These are phyloP conservation scores for Wickerhamomyces rabaulensis DNA, from an alignment of 805 yeast genomes.

Conservation along the genomic window DNA sequence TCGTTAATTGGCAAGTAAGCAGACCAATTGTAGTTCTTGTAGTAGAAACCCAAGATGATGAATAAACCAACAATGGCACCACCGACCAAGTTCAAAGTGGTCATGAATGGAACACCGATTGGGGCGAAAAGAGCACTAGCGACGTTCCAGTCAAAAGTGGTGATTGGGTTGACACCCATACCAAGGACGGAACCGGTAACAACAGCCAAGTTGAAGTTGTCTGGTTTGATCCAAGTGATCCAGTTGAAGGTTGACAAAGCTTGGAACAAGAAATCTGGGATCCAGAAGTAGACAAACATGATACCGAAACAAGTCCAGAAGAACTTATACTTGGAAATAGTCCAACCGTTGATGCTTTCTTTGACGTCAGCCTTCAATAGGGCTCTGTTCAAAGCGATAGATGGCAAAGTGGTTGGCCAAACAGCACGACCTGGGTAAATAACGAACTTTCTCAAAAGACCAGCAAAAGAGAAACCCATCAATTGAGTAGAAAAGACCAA, in stretches of 20 bases:
- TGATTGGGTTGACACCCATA: slow-evolving; percentile 47
- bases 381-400: slow-evolving; percentile 44
- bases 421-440: slow-evolving; percentile 46
- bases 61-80: slow-evolving; percentile 32
- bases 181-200: slow-evolving; percentile 44
- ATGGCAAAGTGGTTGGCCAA: slow-evolving; percentile 51
- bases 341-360: slow-evolving; percentile 29
- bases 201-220: slow-evolving; percentile 40
- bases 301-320: slow-evolving; percentile 25
- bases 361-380: slow-evolving; percentile 33
- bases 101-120: slow-evolving; percentile 41
- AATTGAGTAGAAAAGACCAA: slow-evolving; percentile 52
- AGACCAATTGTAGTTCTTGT: slow-evolving; percentile 36
- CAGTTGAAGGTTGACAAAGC: slow-evolving; percentile 44
- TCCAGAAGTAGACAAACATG: slow-evolving; percentile 40
- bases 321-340: slow-evolving; percentile 30
- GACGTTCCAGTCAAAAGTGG: slow-evolving; percentile 50
- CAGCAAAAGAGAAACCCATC: slow-evolving; percentile 65
- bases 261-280: slow-evolving; percentile 37
- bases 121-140: slow-evolving; percentile 33
- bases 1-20: slow-evolving; percentile 39
- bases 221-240: slow-evolving; percentile 55
- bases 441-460: slow-evolving; percentile 52
- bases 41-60: slow-evolving; percentile 32
- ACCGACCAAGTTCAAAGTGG: slow-evolving; percentile 25